Evolutionary conservation across 2,329 filamentous ascomycete genomes (phyloP).

Genomic region (Diaporthe caulivora): DNA sequence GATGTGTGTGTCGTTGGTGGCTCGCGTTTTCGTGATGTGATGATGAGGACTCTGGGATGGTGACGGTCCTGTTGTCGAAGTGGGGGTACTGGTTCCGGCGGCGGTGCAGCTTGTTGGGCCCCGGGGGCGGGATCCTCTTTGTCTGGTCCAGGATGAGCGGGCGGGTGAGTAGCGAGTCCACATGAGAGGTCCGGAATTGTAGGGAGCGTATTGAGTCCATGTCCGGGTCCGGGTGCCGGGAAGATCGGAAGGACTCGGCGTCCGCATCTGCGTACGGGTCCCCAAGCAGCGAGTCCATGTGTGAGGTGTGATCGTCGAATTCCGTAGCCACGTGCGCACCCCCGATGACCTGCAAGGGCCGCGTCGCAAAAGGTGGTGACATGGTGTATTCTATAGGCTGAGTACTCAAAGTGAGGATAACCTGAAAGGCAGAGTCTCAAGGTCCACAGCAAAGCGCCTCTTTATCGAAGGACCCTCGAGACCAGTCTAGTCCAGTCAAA

Average conservation of each 20-base stretch:
- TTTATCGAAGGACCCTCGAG: neutral
- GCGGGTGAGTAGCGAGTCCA: slow-evolving; percentile 16
- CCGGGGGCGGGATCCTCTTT: slow-evolving; percentile 29
- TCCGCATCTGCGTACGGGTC: slow-evolving; percentile 30
- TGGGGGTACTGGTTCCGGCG: slow-evolving; percentile 35
- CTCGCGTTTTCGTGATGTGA: neutral
- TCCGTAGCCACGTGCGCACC: slow-evolving; percentile 3
- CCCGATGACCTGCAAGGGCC: slow-evolving; percentile 11
- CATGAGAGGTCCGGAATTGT: slow-evolving; percentile 22
- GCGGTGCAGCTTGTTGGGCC: slow-evolving; percentile 33
- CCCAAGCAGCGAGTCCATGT: slow-evolving; percentile 27
- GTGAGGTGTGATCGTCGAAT: slow-evolving; percentile 27
- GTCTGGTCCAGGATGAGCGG: slow-evolving; percentile 25
- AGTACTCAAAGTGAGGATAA: neutral
- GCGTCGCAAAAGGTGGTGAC: slow-evolving; percentile 19
- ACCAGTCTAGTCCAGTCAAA: neutral
- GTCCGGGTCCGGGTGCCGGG: slow-evolving; percentile 32
- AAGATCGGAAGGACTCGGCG: slow-evolving; percentile 36
- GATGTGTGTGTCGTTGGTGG: slow-evolving; percentile 2
- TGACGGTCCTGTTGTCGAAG: slow-evolving; percentile 24
- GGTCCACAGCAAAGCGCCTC: neutral
- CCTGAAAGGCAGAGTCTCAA: neutral
- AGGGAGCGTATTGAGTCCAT: slow-evolving; percentile 33
- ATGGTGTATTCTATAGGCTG: neutral
- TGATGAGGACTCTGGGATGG: slow-evolving; percentile 26